Evolutionary conservation across 352 stramenopile species (phyloP).

Genomic region (Globisporangium radiosum): DNA sequence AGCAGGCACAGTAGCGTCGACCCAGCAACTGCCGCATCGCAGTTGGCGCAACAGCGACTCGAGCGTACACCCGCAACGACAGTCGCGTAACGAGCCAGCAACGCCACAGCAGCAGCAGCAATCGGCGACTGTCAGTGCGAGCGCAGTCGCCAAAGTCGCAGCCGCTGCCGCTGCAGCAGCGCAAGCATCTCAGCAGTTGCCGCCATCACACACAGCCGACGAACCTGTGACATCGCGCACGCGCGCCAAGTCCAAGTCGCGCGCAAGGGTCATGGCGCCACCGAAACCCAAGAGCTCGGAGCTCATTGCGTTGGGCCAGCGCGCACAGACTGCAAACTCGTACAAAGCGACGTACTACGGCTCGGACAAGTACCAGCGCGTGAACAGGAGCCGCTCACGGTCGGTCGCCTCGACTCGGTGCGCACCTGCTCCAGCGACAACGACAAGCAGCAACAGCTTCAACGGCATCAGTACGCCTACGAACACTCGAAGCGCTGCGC

Average conservation of each 20-base stretch:
- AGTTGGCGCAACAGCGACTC: neutral
- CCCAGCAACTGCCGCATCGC: conserved; percentile 2
- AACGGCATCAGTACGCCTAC: too few relatives aligned
- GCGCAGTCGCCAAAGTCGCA: neutral
- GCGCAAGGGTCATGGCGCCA: conserved; percentile 16
- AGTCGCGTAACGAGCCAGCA: neutral
- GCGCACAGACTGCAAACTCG: conserved; percentile 17
- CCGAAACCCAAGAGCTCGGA: conserved; percentile 26
- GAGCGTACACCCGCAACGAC: neutral
- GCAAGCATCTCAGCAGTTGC: neutral
- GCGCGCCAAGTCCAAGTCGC: conserved; percentile 64
- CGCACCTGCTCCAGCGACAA: neutral
- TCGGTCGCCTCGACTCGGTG: conserved; percentile 5
- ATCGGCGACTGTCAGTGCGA: neutral
- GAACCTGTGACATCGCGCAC: conserved; percentile 27
- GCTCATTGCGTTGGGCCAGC: conserved; percentile 41
- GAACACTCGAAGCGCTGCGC: too few relatives aligned
- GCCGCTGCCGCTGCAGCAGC: neutral
- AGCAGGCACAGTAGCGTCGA: neutral
- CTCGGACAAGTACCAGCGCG: conserved; percentile 21
- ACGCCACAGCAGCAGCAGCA: neutral
- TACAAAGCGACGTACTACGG: conserved; percentile 19
- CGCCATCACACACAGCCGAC: neutral
- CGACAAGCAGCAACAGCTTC: neutral
- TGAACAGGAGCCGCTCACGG: conserved; percentile 21